Percentiles rank a stretch among this genome's conserved stretches.
Conservation (phyloP, 1,284 basidiomycete species). For the Pulveroboletus sp. region DNA sequence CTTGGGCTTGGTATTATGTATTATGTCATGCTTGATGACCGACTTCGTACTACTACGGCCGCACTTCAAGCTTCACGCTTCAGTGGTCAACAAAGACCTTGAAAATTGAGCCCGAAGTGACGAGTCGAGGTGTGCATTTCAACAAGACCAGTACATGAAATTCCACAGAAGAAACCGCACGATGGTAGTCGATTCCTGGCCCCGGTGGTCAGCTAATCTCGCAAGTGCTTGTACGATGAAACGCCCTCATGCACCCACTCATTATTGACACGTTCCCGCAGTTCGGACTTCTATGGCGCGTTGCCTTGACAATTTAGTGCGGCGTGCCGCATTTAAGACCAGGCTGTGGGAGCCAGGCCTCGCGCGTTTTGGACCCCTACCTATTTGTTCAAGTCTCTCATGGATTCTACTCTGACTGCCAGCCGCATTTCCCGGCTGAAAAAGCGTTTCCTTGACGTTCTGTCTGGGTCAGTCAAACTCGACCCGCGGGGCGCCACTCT, state of each 20-base stretch:
- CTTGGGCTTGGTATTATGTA: neutral
- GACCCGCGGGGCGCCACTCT: conserved; percentile 15
- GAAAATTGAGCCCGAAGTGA: no score
- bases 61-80: no score
- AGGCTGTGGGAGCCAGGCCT: no score
- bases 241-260: neutral
- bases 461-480: conserved; percentile 22
- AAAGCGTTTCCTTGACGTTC: conserved; percentile 22
- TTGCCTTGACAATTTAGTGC: no score
- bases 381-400: neutral
- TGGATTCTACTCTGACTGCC: conserved; percentile 2
- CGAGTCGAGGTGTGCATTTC: neutral
- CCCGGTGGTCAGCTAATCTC: neutral
- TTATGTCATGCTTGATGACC: no score
- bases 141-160: no score
- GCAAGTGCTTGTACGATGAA: neutral
- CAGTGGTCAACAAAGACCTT: no score
- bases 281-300: no score
- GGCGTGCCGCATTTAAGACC: no score
- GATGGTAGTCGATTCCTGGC: neutral
- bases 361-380: neutral
- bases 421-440: conserved; percentile 13
- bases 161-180: neutral
- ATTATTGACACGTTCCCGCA: no score
- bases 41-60: no score